Evolutionary conservation across 257 asterid species (phyloP).

Genomic region (Hygrophila difformis): DNA sequence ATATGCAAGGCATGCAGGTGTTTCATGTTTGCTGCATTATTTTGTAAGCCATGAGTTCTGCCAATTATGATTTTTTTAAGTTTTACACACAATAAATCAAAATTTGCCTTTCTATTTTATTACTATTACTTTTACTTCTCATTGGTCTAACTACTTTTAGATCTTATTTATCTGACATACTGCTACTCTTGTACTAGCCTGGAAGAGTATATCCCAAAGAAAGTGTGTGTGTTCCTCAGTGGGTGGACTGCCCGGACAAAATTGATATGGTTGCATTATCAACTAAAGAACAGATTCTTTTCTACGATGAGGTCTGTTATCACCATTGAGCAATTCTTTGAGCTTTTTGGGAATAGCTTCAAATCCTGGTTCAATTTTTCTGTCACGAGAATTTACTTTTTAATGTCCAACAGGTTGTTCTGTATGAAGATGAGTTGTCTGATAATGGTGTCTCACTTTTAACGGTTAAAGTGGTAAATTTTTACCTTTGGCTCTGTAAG

Average conservation of each 20-base stretch:
- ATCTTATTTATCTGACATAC: constrained; percentile 17
- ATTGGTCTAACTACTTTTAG: too few species aligned
- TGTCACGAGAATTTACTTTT: constrained; percentile 11
- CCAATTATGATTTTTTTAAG: neutral
- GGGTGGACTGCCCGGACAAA: constrained; percentile 79
- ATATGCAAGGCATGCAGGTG: constrained; percentile 1
- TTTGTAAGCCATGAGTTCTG: constrained; percentile 10
- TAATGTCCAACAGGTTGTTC: constrained; percentile 47
- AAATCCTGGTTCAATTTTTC: constrained; percentile 12
- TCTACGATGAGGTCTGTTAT: constrained; percentile 79
- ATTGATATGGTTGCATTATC: constrained; percentile 80
- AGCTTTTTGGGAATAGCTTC: constrained; percentile 12
- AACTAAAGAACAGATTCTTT: constrained; percentile 85
- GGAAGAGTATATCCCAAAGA: constrained; percentile 37
- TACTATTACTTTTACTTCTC: too few species aligned
- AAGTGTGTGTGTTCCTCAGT: constrained; percentile 32
- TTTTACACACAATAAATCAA: too few species aligned
- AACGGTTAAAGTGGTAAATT: constrained; percentile 89
- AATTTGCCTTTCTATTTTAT: too few species aligned
- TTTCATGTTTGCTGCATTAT: constrained; percentile 4
- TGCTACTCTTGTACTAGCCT: constrained; percentile 42
- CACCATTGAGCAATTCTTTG: constrained; percentile 16
- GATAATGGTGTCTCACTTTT: constrained; percentile 93
- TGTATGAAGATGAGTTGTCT: constrained; percentile 98
- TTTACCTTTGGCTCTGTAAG: constrained; percentile 17